These are phyloP conservation scores for Ustilago esculenta DNA, from an alignment of 1,284 basidiomycete genomes.

Conservation along the genomic window DNA sequence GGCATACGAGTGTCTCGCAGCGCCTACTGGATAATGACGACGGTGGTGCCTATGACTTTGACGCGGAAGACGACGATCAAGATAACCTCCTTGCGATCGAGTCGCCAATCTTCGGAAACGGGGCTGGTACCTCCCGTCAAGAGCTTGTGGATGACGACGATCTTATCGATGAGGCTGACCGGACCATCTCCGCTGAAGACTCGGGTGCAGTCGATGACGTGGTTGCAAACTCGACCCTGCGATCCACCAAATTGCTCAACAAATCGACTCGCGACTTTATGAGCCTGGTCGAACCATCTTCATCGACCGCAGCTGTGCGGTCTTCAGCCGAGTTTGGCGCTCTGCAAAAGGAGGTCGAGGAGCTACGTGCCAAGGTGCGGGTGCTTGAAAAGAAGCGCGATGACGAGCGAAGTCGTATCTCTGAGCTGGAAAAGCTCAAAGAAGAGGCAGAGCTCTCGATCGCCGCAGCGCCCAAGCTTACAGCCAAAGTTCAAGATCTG, in stretches of 20 bases:
- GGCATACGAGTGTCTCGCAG: slow-evolving; percentile 32
- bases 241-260: slow-evolving; percentile 29
- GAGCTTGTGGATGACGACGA: slow-evolving; percentile 12
- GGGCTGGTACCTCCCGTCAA: not conserved
- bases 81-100: slow-evolving; percentile 10
- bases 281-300: slow-evolving; percentile 42
- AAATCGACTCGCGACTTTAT: slow-evolving; percentile 51
- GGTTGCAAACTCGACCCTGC: slow-evolving; percentile 17
- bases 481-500: slow-evolving; percentile 48
- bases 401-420: slow-evolving; percentile 84
- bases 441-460: slow-evolving; percentile 85
- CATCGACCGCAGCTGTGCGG: slow-evolving; percentile 13
- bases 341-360: slow-evolving; percentile 68
- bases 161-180: slow-evolving; percentile 17
- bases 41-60: slow-evolving; percentile 3
- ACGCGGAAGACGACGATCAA: slow-evolving; percentile 13
- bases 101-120: not conserved
- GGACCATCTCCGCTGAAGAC: slow-evolving; percentile 26
- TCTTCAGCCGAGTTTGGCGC: slow-evolving; percentile 42
- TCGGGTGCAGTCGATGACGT: not conserved
- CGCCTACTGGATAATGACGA: slow-evolving; percentile 21
- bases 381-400: slow-evolving; percentile 85
- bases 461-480: slow-evolving; percentile 79
- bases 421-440: slow-evolving; percentile 83
- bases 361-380: slow-evolving; percentile 82